Conservation (phyloP, 2,329 filamentous ascomycete species). For the Apiospora rasikravindrae region DNA sequence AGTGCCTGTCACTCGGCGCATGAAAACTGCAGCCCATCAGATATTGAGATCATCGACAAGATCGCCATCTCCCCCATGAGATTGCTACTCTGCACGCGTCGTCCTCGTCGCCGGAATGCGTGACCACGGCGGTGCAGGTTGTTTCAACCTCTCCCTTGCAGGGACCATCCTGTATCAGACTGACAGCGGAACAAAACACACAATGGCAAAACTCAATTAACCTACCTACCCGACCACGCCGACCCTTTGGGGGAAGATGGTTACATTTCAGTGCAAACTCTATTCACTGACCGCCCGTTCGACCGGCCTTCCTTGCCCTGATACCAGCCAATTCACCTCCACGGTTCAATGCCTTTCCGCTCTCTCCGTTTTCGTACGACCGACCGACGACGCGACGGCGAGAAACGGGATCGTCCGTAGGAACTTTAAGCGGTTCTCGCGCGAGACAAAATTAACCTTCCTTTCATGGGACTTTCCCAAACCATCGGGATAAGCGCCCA, state of each 20-base stretch:
- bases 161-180: conserved; percentile 9
- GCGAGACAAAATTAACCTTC: background rate
- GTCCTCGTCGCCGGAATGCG: background rate
- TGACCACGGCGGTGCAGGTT: background rate
- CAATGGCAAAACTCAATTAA: background rate
- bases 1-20: background rate
- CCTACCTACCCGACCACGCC: background rate
- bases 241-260: background rate
- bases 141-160: background rate
- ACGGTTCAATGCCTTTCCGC: background rate
- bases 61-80: background rate
- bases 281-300: conserved; percentile 10
- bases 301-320: background rate
- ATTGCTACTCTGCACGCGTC: background rate
- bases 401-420: background rate
- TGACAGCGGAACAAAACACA: background rate
- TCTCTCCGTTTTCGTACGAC: background rate
- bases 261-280: background rate
- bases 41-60: conserved; percentile 1
- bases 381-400: background rate
- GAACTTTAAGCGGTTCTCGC: background rate
- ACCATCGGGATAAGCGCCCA: background rate
- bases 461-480: background rate
- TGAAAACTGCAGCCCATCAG: background rate
- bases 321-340: background rate